Evolutionary conservation across 495 filamentous ascomycete species (phyloP), one percentile per base, ranked within the genome.

Genomic region (Penicillium odoratum): DNA sequence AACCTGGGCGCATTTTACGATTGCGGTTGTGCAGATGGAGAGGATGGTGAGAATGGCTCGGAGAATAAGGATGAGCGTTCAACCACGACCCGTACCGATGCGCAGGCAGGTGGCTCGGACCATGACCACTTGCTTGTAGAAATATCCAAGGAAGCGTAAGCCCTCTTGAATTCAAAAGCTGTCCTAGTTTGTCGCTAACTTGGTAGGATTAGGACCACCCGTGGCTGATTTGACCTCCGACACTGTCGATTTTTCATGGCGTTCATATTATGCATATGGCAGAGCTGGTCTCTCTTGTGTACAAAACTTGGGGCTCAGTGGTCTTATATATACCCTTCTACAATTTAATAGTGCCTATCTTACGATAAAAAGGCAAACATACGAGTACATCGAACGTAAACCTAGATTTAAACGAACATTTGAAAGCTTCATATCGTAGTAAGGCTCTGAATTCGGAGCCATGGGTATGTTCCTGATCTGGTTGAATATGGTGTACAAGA

Each of bases 1-100:
- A 88, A 91, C 10, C 88, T 98, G 56, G 92, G 91, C 3, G 91
- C 95, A 56, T 89, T 91, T 62, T 98, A 98, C 70, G 93, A 98
- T 70, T 98, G 94, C 64, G 94, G 94, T 11, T 98, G 94, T 69
- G 89, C 86, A 3, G 92, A 91, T 26, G 91, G 93, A 30, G 91
- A 93, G 16, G 61, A 48, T 8, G 51, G 45, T 31, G 30, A 55
- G 28, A 28, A 46, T 0, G 26, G 5, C 11, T 36, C 48, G 25
- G 48, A 51, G 8, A 36, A 5, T 7, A 57, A 64, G 47, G 47
- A 43, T 8, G 48, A 28, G 16, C 51, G 52, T 16, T 51, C 60
- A 34, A 38, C 48, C 50, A 10, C 56, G 21, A 53, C 40, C 16
- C 53, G 33, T 29, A 51, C 45, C 9, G 63, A 60, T 49, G 48